These are phyloP conservation scores for Lolium multiflorum DNA, from an alignment of 176 grass and related monocot species.

Conservation along the genomic window DNA sequence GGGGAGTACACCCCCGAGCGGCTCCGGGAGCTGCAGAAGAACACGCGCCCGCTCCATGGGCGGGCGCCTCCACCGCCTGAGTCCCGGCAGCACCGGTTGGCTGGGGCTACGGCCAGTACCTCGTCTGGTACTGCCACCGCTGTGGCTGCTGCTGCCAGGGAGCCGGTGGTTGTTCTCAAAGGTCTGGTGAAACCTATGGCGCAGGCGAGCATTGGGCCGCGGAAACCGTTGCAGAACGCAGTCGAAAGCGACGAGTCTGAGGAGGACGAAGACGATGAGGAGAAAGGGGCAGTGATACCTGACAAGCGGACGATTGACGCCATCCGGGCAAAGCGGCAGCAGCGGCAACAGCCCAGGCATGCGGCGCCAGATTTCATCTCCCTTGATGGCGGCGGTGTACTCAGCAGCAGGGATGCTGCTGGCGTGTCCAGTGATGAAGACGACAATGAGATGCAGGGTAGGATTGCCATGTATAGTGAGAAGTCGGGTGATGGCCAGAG, in stretches of 20 bases:
- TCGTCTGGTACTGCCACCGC: conserved; percentile 18
- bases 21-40: conserved; percentile 96
- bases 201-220: conserved; percentile 39
- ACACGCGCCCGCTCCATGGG: conserved; percentile 76
- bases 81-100: conserved; percentile 32
- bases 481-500: conserved; percentile 40
- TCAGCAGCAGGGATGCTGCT: conserved; percentile 64
- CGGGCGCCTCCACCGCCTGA: conserved; percentile 35
- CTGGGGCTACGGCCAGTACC: conserved; percentile 25
- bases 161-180: conserved; percentile 79
- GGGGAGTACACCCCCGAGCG: conserved; percentile 94
- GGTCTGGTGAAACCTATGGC: conserved; percentile 82
- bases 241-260: conserved; percentile 46
- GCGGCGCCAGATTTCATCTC: conserved; percentile 86
- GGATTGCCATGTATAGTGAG: conserved; percentile 71
- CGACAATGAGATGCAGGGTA: conserved; percentile 66
- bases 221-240: conserved; percentile 32
- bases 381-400: conserved; percentile 70
- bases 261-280: conserved; percentile 46
- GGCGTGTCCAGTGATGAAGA: conserved; percentile 90
- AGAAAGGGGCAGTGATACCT: conserved; percentile 63
- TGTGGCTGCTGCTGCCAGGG: background rate
- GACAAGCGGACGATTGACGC: conserved; percentile 86
- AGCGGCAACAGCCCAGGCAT: conserved; percentile 79
- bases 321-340: conserved; percentile 85